Conservation (phyloP, 2,329 filamentous ascomycete genomes). For the Cryphonectria naterciae region DNA sequence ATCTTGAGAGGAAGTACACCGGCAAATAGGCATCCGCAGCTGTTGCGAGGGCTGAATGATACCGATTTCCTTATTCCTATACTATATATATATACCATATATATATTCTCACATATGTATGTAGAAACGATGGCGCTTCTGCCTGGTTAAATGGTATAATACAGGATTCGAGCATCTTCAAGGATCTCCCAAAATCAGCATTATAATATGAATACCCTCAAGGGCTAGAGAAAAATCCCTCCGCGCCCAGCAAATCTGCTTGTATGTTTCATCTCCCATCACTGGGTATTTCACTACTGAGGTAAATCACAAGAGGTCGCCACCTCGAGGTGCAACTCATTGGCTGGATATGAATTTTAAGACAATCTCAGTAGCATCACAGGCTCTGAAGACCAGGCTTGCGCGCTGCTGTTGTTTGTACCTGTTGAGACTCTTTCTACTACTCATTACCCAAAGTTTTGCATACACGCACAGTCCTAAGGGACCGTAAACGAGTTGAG, state of each 20-base stretch:
- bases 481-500: neutral
- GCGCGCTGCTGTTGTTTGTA: neutral
- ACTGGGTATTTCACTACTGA: neutral
- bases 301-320: neutral
- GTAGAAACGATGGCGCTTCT: neutral
- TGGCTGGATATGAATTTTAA: neutral
- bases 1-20: constrained; percentile 51
- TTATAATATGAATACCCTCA: neutral
- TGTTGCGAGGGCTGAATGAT: too few species aligned
- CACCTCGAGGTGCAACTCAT: neutral
- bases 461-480: neutral
- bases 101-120: neutral
- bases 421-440: neutral
- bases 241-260: neutral
- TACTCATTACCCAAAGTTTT: neutral
- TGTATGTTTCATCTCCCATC: neutral
- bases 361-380: neutral
- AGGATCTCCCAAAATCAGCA: neutral
- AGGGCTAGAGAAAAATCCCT: neutral
- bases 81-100: neutral
- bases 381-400: neutral
- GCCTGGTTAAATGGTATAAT: neutral
- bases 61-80: neutral
- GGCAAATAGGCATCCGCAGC: constrained; percentile 39
- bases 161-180: neutral